Base-by-base conservation (phyloP, 192 early-diverging fungal species). In the Backusella tuberculispora region DNA sequence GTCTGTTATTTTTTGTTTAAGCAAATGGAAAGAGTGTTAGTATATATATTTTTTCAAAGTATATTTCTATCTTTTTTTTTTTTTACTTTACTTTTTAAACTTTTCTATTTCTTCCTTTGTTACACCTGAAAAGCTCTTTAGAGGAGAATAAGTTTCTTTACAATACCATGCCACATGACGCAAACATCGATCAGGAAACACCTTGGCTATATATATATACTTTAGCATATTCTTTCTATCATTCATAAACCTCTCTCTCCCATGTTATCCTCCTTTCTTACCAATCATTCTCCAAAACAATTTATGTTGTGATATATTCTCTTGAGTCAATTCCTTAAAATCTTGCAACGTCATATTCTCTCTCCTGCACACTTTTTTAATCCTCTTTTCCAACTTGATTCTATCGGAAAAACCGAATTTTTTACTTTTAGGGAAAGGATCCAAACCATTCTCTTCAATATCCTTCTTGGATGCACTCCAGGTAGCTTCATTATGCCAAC, bases 321-420 rank as follows among this genome's bases (percentile, higher is more conserved):
- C 68, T 12, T 26, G 43, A 29, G 21, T 45, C 1, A 69, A 69
- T 34, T 45, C 14, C 4, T 21, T 44, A 69, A 66, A 40, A 42
- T 19, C 19, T 21, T 21, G 38, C 4, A 67, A 41, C 24, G 19
- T 19, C 38, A 43, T 42, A 12, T 43, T 34, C 3, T 47, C 14
- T 34, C 38, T 26, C 17, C 44, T 69, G 6, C 68, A 47, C n/a
- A 69, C 45, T 24, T 69, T 69, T 17, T 69, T 69, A 24, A 69
- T 69, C 29, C 68, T 69, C 45, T 29, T 69, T 14, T 69, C 68
- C 43, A 69, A 47, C 29, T 46, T 45, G 6, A 69, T 26, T 7
- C 24, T 24, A 45, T 69, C 68, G 5, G 68, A 45, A 29, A 29
- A 67, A 4, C 66, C 66, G 42, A 67, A 41, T 10, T 67, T 67